A percentile compares a stretch with the other conserved stretches of the same genome.
phyloP scores from a whole-genome alignment of 805 yeast species.

The Pichia kluyveri region DNA sequence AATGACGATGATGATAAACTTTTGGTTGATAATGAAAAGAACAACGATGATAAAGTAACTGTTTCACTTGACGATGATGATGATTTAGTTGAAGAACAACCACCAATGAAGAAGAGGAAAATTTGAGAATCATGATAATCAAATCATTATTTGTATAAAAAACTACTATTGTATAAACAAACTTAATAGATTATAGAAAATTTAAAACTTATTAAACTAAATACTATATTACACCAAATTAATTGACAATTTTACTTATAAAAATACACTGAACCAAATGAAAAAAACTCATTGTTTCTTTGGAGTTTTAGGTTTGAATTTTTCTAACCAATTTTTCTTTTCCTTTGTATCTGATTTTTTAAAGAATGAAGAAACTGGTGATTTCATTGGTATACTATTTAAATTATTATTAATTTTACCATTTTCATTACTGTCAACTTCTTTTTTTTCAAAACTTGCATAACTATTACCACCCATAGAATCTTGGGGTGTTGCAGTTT shows the following conservation, averaged over 20 bases:
- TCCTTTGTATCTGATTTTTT: background rate
- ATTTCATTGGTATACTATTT: background rate
- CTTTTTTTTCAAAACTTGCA: constrained; percentile 8
- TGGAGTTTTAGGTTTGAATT: constrained; percentile 27
- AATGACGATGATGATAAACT: constrained; percentile 18
- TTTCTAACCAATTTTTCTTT: constrained; percentile 35
- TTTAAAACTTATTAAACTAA: too few species aligned
- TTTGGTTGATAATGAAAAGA: constrained; percentile 11
- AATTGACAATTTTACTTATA: background rate
- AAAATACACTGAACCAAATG: background rate
- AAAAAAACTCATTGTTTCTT: constrained; percentile 7
- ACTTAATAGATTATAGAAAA: too few species aligned
- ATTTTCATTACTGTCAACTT: background rate
- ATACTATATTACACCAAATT: background rate
- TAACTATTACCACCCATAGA: background rate
- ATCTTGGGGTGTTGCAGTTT: constrained; percentile 4
- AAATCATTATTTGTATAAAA: too few species aligned
- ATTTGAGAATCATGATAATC: background rate
- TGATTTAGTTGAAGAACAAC: constrained; percentile 9
- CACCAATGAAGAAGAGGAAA: constrained; percentile 3
- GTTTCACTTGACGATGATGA: background rate
- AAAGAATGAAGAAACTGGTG: constrained; percentile 1
- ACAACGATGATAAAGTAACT: background rate
- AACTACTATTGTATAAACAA: too few species aligned
- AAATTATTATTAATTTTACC: background rate